Evolutionary conservation across 306 rosid species (phyloP), one percentile per base, ranked within the genome.

Genomic region (Glycyrrhiza uralensis): DNA sequence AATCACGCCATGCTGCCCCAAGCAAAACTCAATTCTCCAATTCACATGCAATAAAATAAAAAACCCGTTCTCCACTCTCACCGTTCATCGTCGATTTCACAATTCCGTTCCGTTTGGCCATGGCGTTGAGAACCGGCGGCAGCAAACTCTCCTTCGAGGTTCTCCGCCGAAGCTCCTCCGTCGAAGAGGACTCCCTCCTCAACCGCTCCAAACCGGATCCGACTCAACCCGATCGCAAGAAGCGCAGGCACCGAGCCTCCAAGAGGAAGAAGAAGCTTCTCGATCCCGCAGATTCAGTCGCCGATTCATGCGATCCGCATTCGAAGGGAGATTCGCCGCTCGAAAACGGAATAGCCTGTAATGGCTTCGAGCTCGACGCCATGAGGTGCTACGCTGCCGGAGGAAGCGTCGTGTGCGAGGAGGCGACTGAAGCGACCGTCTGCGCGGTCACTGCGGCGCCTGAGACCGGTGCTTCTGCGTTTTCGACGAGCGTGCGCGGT

Each of bases 111-210:
- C 32, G 12, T n/a, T 46, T n/a, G 3, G 30, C 63, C 72, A 94
- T 94, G 97, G 93, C 84, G 83, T 66, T 71, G 79, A 83, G 90
- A 86, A 81, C 87, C 67, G 72, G 63, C 39, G 81, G 78, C 28
- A 76, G 84, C 71, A 91, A 85, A 17, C 81, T 89, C 15, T 89
- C 97, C 20, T 94, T 89, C 85, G 87, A 86, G 60, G 76, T 91
- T 79, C 97, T 94, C 52, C 56, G 89, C 54, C 35, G 45, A 13
- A 70, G 33, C 68, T n/a, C 47, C 55, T 70, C 61, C 28, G 4
- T 10, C 30, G 89, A 85, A 5, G 86, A 79, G 7, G 86, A 81
- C 6, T 18, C 79, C 29, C 45, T 30, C 32, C 4, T 68, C 42
- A 30, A 35, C 23, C 82, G 70, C 46, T 57, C 87, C 1, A 67